Conservation (phyloP, 2,329 filamentous ascomycete species). For the Alternaria sp. region DNA sequence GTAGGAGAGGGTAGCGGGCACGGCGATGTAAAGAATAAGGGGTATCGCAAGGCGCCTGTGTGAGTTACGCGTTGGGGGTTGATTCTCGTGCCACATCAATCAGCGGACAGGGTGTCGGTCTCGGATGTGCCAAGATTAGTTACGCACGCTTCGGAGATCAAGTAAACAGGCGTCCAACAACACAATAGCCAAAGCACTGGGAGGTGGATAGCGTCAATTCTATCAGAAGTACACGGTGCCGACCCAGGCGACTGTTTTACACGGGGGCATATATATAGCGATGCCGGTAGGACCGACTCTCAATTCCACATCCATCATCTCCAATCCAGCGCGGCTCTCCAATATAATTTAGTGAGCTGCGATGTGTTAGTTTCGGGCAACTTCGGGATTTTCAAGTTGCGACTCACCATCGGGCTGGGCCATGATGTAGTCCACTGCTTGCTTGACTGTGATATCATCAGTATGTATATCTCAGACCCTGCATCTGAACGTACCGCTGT, state of each 20-base stretch:
- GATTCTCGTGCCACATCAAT: conserved; percentile 34
- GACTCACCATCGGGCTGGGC: conserved; percentile 86
- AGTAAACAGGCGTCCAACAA: conserved; percentile 6
- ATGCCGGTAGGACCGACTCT: conserved; percentile 39
- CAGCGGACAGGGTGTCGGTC: conserved; percentile 19
- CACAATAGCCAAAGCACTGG: conserved; percentile 10
- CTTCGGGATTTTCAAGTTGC: conserved; percentile 26
- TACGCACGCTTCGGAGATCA: conserved; percentile 18
- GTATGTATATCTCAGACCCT: conserved; percentile 16
- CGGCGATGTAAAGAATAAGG: conserved; percentile 21
- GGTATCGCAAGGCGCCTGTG: conserved; percentile 24
- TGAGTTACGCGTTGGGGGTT: conserved; percentile 23
- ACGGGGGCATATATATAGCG: conserved; percentile 48
- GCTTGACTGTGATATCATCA: conserved; percentile 71
- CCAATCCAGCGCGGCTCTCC: conserved; percentile 22
- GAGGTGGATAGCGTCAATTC: conserved; percentile 43
- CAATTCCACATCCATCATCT: conserved; percentile 37
- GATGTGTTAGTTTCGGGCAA: conserved; percentile 23
- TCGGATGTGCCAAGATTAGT: conserved; percentile 24
- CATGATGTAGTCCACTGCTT: conserved; percentile 93
- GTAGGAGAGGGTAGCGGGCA: conserved; percentile 15
- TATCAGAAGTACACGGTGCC: conserved; percentile 46
- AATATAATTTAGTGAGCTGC: conserved; percentile 43
- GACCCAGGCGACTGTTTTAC: conserved; percentile 47
- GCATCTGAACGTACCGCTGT: conserved; percentile 74